A percentile compares a stretch with the other conserved stretches of the same genome.
Conservation (phyloP, 768 basidiomycete genomes). For the Boletellus sp. region DNA sequence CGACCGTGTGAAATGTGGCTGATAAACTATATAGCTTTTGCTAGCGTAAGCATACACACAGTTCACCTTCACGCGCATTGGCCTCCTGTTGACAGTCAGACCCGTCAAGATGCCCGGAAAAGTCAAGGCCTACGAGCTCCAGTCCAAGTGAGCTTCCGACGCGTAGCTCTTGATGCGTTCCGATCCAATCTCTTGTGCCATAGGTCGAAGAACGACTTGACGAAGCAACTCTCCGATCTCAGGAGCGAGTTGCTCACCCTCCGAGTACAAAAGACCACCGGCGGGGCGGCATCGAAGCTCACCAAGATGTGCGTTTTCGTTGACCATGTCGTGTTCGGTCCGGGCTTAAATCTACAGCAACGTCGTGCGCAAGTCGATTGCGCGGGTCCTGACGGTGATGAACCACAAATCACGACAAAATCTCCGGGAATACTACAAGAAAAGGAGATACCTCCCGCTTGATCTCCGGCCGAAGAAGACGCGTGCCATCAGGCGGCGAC, state of each 20-base stretch:
- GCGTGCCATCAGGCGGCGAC: slow-evolving; percentile 91
- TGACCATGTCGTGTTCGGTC: neutral
- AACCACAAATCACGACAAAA: slow-evolving; percentile 98
- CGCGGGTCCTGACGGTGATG: slow-evolving; percentile 96
- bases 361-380: slow-evolving; percentile 97
- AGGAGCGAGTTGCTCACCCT: slow-evolving; percentile 92
- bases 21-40: slow-evolving; percentile 40
- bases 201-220: slow-evolving; percentile 96
- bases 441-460: slow-evolving; percentile 93
- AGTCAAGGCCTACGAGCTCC: slow-evolving; percentile 95
- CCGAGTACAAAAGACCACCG: slow-evolving; percentile 97
- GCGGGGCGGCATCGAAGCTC: slow-evolving; percentile 91
- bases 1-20: slow-evolving; percentile 39
- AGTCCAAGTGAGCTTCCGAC: slow-evolving; percentile 71
- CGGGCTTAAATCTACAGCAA: slow-evolving; percentile 48
- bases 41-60: slow-evolving; percentile 29
- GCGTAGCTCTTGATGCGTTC: neutral
- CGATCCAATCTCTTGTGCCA: slow-evolving; percentile 10
- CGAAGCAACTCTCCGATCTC: slow-evolving; percentile 89
- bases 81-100: slow-evolving; percentile 31
- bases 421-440: slow-evolving; percentile 96
- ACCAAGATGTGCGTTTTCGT: slow-evolving; percentile 85
- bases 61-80: slow-evolving; percentile 22
- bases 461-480: slow-evolving; percentile 99
- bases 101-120: slow-evolving; percentile 74